Evolutionary conservation across 78 protist genomes (phyloP).

Genomic region (Anaeramoeba flamelloides): DNA sequence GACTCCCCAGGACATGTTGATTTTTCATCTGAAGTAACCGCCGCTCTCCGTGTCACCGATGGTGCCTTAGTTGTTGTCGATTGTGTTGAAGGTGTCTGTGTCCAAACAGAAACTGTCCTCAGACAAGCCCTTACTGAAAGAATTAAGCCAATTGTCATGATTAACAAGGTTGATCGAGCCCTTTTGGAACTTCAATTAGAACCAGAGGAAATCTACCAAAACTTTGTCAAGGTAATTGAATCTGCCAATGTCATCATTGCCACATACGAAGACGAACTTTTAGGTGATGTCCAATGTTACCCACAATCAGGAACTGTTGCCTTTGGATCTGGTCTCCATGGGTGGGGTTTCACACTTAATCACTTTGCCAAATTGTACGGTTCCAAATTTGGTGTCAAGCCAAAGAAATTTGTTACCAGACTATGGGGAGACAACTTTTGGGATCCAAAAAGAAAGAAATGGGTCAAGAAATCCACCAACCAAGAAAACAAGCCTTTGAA

Average conservation of each 20-base stretch:
- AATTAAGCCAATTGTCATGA: conserved; percentile 78
- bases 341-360: conserved; percentile 95
- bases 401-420: conserved; percentile 48
- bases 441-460: conserved; percentile 69
- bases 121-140: conserved; percentile 97
- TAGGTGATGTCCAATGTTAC: conserved; percentile 74
- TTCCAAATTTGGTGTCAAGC: conserved; percentile 44
- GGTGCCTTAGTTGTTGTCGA: conserved; percentile 99
- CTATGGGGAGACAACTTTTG: conserved; percentile 98
- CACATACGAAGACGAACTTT: conserved; percentile 50
- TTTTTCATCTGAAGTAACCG: conserved; percentile 81
- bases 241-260: conserved; percentile 58
- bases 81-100: conserved; percentile 95
- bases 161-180: conserved; percentile 97
- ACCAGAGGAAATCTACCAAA: conserved; percentile 70
- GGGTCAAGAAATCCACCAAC: too few relatives aligned
- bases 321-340: conserved; percentile 93
- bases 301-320: conserved; percentile 78
- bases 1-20: conserved; percentile 95
- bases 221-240: conserved; percentile 44
- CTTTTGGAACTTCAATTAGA: conserved; percentile 68
- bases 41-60: conserved; percentile 99
- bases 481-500: conserved; percentile 43
- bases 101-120: conserved; percentile 97
- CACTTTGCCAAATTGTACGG: conserved; percentile 73